Conservation (phyloP, 1,284 basidiomycete species). For the Microbotryum scabiosae region DNA sequence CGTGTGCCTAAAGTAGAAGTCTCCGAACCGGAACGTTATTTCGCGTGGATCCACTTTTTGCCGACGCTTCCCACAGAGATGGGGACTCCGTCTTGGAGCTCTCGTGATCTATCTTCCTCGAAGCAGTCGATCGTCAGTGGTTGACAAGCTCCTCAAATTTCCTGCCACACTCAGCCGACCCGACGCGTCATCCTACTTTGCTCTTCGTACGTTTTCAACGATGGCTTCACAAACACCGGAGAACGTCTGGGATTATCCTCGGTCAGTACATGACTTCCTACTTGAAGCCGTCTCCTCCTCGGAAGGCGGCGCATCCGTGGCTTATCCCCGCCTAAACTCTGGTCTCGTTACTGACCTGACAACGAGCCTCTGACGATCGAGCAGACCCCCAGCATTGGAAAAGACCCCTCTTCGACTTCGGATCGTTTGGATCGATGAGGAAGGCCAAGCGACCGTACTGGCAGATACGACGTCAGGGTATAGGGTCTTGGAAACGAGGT, state of each 20-base stretch:
- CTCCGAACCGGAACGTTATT: too few species aligned
- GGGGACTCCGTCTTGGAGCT: too few species aligned
- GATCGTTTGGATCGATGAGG: constrained; percentile 33
- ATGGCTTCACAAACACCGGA: constrained; percentile 18
- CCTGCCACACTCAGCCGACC: too few species aligned
- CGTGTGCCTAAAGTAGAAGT: too few species aligned
- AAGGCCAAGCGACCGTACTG: constrained; percentile 33
- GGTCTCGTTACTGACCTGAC: not conserved
- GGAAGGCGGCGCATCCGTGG: not conserved
- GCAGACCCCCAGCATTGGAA: constrained; percentile 36
- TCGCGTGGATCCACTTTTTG: too few species aligned
- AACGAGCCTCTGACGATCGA: not conserved
- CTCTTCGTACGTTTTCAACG: too few species aligned
- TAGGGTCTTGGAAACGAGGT: constrained; percentile 40
- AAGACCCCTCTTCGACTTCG: constrained; percentile 33
- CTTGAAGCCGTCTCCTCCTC: not conserved
- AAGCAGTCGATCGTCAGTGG: too few species aligned
- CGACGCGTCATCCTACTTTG: too few species aligned
- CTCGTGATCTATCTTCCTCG: too few species aligned
- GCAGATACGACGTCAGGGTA: constrained; percentile 37
- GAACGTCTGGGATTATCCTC: constrained; percentile 40
- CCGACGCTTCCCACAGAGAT: too few species aligned
- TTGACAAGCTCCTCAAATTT: too few species aligned
- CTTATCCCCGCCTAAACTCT: not conserved
- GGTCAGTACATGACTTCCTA: constrained; percentile 2